Evolutionary conservation across 2,329 filamentous ascomycete genomes (phyloP).

Genomic region (Lecanosticta acicola): DNA sequence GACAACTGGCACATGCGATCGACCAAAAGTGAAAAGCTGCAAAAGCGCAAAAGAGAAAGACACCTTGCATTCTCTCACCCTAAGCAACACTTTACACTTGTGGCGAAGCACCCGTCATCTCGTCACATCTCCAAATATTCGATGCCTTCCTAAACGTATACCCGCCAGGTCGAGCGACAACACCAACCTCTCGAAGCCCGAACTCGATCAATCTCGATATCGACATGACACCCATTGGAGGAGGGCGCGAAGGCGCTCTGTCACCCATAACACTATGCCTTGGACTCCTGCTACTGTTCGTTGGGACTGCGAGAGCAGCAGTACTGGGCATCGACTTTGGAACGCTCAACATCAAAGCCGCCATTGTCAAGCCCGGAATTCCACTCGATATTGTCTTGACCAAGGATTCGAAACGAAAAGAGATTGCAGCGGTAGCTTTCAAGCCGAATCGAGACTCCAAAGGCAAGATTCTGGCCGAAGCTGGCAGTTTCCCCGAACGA

Average conservation of each 20-base stretch:
- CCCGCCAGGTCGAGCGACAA: neutral
- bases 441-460: slow-evolving; percentile 66
- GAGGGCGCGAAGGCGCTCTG: slow-evolving; percentile 23
- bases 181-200: too few relatives aligned
- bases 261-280: slow-evolving; percentile 19
- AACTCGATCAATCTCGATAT: slow-evolving; percentile 3
- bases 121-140: neutral
- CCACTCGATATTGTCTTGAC: slow-evolving; percentile 96
- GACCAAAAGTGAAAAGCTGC: too few relatives aligned
- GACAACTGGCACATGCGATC: slow-evolving; percentile 5
- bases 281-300: slow-evolving; percentile 49
- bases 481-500: slow-evolving; percentile 67
- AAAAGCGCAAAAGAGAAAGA: neutral
- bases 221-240: slow-evolving; percentile 23
- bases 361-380: slow-evolving; percentile 91
- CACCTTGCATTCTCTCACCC: neutral
- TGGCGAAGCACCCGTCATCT: neutral
- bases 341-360: slow-evolving; percentile 94
- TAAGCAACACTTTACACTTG: neutral
- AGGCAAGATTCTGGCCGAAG: slow-evolving; percentile 49
- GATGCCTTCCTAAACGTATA: slow-evolving; percentile 4
- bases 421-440: slow-evolving; percentile 84
- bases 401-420: slow-evolving; percentile 96
- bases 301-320: slow-evolving; percentile 53
- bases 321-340: slow-evolving; percentile 91